Evolutionary conservation across 257 asterid species (phyloP).

Genomic region (Solanum appendiculatum): DNA sequence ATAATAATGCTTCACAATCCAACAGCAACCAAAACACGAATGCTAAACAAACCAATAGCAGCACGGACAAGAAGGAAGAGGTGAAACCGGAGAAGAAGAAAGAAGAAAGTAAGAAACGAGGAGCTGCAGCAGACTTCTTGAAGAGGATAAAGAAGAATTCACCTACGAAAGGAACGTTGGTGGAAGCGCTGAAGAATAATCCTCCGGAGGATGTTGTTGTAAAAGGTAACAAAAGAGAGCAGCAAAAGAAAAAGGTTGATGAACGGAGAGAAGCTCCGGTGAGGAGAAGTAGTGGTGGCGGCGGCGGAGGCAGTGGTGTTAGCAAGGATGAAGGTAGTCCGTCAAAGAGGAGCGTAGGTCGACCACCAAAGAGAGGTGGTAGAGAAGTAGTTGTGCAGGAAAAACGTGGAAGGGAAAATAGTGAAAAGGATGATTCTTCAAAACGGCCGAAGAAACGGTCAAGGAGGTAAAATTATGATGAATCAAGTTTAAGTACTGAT

Average conservation of each 20-base stretch:
- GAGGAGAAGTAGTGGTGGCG: background rate
- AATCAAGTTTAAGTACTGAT: background rate
- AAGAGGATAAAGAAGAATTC: conserved; percentile 22
- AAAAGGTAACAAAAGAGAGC: conserved; percentile 8
- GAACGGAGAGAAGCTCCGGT: conserved; percentile 10
- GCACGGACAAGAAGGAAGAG: background rate
- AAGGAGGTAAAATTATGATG: conserved; percentile 14
- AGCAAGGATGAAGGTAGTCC: conserved; percentile 24
- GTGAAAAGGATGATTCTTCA: conserved; percentile 18
- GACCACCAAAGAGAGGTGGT: conserved; percentile 26
- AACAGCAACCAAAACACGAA: conserved; percentile 3
- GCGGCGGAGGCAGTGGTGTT: background rate
- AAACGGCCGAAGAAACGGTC: conserved; percentile 26
- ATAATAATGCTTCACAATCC: conserved; percentile 11
- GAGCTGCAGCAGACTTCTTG: conserved; percentile 31
- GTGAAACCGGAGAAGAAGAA: conserved; percentile 5
- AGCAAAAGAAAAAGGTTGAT: conserved; percentile 12
- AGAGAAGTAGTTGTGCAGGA: background rate
- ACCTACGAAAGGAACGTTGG: conserved; percentile 6
- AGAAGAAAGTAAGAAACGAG: conserved; percentile 16
- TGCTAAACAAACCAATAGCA: conserved; percentile 1
- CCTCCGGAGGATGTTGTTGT: background rate
- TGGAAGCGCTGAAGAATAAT: conserved; percentile 10
- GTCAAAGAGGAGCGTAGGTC: conserved; percentile 13
- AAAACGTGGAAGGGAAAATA: conserved; percentile 20